phyloP scores from a whole-genome alignment of 2,329 filamentous ascomycete genomes.

The Talaromyces piceae region DNA sequence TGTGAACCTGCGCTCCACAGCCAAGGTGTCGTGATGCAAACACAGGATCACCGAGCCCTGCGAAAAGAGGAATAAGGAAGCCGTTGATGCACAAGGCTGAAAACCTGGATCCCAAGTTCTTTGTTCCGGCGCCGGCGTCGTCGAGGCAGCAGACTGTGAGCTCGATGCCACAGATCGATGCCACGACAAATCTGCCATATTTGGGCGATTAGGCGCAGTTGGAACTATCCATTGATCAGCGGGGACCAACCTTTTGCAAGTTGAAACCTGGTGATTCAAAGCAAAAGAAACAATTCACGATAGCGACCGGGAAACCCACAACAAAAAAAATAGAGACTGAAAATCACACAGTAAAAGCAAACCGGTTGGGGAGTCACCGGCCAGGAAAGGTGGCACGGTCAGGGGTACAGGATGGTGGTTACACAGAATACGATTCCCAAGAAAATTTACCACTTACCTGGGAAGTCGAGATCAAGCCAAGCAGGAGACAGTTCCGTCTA shows the following conservation, averaged over 20 bases:
- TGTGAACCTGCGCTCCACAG: conserved; percentile 78
- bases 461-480: conserved; percentile 8
- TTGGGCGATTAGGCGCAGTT: conserved; percentile 6
- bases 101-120: conserved; percentile 47
- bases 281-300: neutral
- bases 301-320: neutral
- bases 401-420: neutral
- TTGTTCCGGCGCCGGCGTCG: conserved; percentile 40
- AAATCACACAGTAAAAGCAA: neutral
- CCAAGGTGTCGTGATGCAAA: conserved; percentile 85
- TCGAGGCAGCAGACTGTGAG: conserved; percentile 40
- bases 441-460: conserved; percentile 5
- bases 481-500: conserved; percentile 8
- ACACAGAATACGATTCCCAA: neutral
- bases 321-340: neutral
- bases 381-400: conserved; percentile 2
- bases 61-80: conserved; percentile 82
- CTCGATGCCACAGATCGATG: conserved; percentile 54
- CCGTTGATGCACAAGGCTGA: conserved; percentile 83
- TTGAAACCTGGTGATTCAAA: neutral
- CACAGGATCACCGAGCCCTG: conserved; percentile 76
- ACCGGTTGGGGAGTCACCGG: neutral
- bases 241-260: conserved; percentile 2
- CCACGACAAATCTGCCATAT: conserved; percentile 54
- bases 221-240: conserved; percentile 10